Evolutionary conservation across 2,329 filamentous ascomycete genomes (phyloP).

Genomic region (Microcera coccophila): DNA sequence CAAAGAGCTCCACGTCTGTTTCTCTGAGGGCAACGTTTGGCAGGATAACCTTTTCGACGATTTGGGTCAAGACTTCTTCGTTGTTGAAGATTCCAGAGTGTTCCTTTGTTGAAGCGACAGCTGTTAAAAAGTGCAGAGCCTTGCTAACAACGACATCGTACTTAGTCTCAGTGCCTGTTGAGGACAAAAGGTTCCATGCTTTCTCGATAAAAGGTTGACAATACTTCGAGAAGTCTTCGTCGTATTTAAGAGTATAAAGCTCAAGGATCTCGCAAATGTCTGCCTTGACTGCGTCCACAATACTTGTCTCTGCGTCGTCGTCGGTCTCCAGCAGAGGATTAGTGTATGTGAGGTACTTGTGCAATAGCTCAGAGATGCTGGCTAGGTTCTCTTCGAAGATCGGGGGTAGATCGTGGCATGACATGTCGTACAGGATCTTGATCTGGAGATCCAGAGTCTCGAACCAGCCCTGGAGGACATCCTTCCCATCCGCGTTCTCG

Average conservation of each 20-base stretch:
- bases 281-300: constrained; percentile 81
- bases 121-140: constrained; percentile 89
- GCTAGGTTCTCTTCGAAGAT: constrained; percentile 87
- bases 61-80: constrained; percentile 71
- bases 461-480: constrained; percentile 71
- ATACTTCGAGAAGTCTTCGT: constrained; percentile 83
- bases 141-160: constrained; percentile 94
- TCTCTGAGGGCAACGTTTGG: constrained; percentile 90
- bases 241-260: constrained; percentile 89
- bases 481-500: constrained; percentile 71
- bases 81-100: constrained; percentile 86
- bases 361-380: constrained; percentile 71
- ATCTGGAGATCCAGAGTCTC: constrained; percentile 82
- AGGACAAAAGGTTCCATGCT: constrained; percentile 87
- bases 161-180: constrained; percentile 80
- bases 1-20: constrained; percentile 91
- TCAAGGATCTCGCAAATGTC: constrained; percentile 90
- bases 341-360: constrained; percentile 90
- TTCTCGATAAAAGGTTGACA: constrained; percentile 81
- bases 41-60: constrained; percentile 92
- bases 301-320: constrained; percentile 84
- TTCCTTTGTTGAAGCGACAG: constrained; percentile 71
- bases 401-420: constrained; percentile 92
- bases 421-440: constrained; percentile 93
- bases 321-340: constrained; percentile 79